Percentiles rank a stretch among this genome's conserved stretches.
These are phyloP conservation scores for Candida silvatica DNA, from an alignment of 805 yeast genomes.

Conservation along the genomic window DNA sequence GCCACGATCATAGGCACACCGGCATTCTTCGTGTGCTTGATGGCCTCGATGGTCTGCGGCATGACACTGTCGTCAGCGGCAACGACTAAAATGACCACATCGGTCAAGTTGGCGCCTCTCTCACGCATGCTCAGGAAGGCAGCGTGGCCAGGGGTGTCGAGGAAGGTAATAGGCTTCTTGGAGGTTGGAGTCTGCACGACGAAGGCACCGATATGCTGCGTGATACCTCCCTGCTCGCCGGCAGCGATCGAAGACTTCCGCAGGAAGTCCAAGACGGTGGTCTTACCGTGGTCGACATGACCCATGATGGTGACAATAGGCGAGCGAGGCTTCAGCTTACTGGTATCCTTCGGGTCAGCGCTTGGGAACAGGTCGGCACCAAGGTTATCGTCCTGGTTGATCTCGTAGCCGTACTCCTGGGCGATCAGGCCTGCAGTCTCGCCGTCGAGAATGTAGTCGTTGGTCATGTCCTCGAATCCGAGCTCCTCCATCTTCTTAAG, in stretches of 20 bases:
- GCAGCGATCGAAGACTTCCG: constrained; percentile 79
- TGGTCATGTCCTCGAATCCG: constrained; percentile 68
- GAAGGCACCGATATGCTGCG: constrained; percentile 97
- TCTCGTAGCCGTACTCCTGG: constrained; percentile 77
- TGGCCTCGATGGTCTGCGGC: constrained; percentile 97
- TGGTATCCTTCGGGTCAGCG: constrained; percentile 39
- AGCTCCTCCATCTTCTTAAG: constrained; percentile 48
- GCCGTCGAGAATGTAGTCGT: constrained; percentile 73
- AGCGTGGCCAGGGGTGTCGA: constrained; percentile 98
- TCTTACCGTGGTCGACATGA: constrained; percentile 97
- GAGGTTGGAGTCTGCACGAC: constrained; percentile 73
- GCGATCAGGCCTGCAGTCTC: constrained; percentile 85
- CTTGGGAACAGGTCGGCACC: constrained; percentile 56
- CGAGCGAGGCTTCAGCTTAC: constrained; percentile 55
- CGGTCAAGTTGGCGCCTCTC: constrained; percentile 92
- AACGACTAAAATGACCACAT: constrained; percentile 83
- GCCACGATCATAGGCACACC: constrained; percentile 86
- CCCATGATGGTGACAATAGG: constrained; percentile 99
- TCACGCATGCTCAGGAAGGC: constrained; percentile 95
- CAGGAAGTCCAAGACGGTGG: constrained; percentile 82
- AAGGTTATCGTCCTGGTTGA: constrained; percentile 43
- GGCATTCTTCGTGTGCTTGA: constrained; percentile 80
- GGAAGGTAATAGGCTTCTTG: constrained; percentile 71
- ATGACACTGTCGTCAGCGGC: constrained; percentile 97
- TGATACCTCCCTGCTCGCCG: constrained; percentile 91